These are phyloP conservation scores for Dothideomycetidae sp. DNA, from an alignment of 2,329 filamentous ascomycete genomes.

Conservation along the genomic window DNA sequence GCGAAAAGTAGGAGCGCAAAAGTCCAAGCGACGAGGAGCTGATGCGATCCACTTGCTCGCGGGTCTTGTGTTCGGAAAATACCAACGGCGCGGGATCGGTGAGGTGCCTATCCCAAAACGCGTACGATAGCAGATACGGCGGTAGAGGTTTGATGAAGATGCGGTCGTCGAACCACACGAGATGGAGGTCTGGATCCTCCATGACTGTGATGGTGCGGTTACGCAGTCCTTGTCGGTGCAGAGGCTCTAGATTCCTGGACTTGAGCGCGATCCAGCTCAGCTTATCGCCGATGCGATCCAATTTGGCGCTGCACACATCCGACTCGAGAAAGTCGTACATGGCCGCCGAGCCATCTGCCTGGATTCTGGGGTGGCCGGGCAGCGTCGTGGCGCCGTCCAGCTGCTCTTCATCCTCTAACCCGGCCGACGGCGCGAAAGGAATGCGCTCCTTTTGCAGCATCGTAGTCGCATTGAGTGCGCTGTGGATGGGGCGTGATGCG, in stretches of 20 bases:
- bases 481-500: too few relatives aligned
- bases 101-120: conserved; percentile 6
- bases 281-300: background rate
- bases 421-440: too few relatives aligned
- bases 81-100: background rate
- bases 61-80: too few relatives aligned
- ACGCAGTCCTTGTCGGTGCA: conserved; percentile 28
- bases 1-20: background rate
- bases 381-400: too few relatives aligned
- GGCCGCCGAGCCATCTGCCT: background rate
- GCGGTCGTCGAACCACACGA: conserved; percentile 28
- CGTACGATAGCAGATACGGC: conserved; percentile 19
- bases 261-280: too few relatives aligned
- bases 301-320: background rate
- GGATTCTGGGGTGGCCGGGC: background rate
- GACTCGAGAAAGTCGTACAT: background rate
- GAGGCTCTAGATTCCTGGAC: background rate
- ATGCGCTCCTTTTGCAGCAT: too few relatives aligned
- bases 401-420: too few relatives aligned
- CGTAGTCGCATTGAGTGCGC: too few relatives aligned
- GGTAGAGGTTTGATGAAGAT: conserved; percentile 34
- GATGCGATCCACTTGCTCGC: background rate
- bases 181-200: conserved; percentile 29
- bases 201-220: conserved; percentile 27
- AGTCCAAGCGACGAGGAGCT: background rate